Evolutionary conservation across 331 rosid species (phyloP).

Genomic region (Spiraea crenata): DNA sequence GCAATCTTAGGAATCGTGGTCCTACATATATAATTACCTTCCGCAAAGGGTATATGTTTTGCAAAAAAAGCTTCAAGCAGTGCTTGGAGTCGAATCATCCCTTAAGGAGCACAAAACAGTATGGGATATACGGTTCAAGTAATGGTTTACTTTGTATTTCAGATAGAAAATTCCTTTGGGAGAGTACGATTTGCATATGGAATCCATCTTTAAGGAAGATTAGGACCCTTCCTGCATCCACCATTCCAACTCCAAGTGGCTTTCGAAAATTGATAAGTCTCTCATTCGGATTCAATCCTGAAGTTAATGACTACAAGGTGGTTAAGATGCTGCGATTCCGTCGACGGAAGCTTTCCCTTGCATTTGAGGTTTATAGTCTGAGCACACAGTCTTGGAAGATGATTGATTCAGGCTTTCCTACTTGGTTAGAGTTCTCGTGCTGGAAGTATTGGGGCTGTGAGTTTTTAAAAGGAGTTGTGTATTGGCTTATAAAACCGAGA

Average conservation of each 20-base stretch:
- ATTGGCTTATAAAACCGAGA: no score
- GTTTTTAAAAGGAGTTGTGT: no score
- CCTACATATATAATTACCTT: background rate
- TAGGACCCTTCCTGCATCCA: background rate
- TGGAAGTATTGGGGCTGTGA: no score
- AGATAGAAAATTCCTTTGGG: background rate
- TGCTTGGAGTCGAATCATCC: background rate
- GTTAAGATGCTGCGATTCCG: background rate
- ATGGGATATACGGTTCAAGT: background rate
- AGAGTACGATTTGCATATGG: background rate
- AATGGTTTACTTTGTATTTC: background rate
- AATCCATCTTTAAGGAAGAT: background rate
- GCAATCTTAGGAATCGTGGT: background rate
- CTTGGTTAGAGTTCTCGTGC: no score
- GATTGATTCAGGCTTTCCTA: no score
- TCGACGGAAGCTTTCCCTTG: background rate
- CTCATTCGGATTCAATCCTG: background rate
- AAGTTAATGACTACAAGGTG: background rate
- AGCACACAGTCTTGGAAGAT: background rate
- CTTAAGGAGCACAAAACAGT: background rate
- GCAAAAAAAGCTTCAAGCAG: no score
- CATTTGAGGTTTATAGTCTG: background rate
- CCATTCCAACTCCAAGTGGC: background rate
- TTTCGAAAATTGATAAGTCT: background rate
- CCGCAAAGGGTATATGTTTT: background rate